Percentiles rank a stretch among this genome's conserved stretches.
These are phyloP conservation scores for Aegilops umbellulata DNA, from an alignment of 176 grass and related monocot species.

Conservation along the genomic window DNA sequence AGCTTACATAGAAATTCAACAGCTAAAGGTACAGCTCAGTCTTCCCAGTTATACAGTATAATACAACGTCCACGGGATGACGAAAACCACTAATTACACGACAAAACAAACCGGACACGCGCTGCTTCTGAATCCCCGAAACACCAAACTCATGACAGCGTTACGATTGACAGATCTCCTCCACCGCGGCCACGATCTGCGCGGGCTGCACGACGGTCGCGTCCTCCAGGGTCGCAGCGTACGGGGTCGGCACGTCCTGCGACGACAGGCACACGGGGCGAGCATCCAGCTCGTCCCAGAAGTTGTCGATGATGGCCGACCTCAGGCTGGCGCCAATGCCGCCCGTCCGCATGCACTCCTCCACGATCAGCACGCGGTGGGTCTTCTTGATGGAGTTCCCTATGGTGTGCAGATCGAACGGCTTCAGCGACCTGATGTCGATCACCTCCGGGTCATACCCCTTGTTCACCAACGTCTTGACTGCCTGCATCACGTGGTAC, in stretches of 20 bases:
- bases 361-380: conserved; percentile 76
- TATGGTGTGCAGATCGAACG: conserved; percentile 71
- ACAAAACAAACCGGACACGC: neutral
- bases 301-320: conserved; percentile 79
- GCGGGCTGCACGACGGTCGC: conserved; percentile 77
- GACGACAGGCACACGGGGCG: conserved; percentile 81
- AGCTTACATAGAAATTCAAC: neutral
- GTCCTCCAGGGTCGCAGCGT: conserved; percentile 66
- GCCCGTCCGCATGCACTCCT: conserved; percentile 85
- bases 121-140: neutral
- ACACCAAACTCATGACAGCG: neutral
- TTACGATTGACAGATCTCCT: conserved; percentile 71
- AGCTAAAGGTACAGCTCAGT: neutral
- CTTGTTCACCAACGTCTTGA: conserved; percentile 78
- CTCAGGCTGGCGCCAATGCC: conserved; percentile 80
- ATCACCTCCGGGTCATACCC: conserved; percentile 81
- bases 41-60: no score
- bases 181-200: conserved; percentile 69
- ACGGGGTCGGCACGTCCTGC: conserved; percentile 79
- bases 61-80: no score
- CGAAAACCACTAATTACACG: neutral
- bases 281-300: conserved; percentile 90
- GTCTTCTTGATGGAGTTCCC: conserved; percentile 81
- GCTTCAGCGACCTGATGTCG: conserved; percentile 81
- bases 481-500: conserved; percentile 95